Evolutionary conservation across 257 asterid genomes (phyloP).

Genomic region (Nemophila menziesii): DNA sequence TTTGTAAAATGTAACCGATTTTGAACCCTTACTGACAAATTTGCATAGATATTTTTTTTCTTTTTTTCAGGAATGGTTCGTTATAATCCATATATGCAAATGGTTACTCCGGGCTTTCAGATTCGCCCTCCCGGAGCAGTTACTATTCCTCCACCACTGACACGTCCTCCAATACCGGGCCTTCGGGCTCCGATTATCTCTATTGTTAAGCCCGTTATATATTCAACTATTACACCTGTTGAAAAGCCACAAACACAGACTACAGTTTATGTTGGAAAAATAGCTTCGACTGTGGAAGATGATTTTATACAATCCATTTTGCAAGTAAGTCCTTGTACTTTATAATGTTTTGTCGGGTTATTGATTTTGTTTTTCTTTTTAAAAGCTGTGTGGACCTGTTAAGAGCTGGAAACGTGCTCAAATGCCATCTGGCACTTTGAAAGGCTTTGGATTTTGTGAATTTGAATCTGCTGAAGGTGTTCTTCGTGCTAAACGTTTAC

Average conservation of each 20-base stretch:
- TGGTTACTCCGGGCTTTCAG: constrained; percentile 58
- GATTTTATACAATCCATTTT: constrained; percentile 81
- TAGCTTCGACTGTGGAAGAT: constrained; percentile 79
- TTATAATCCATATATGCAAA: constrained; percentile 53
- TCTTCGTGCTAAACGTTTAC: constrained; percentile 80
- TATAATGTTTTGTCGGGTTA: background rate
- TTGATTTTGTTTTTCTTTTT: constrained; percentile 10
- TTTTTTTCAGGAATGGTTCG: constrained; percentile 73
- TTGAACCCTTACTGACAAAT: constrained; percentile 40
- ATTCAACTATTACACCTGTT: constrained; percentile 26
- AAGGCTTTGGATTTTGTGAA: constrained; percentile 92
- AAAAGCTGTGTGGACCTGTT: constrained; percentile 90
- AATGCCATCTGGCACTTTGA: constrained; percentile 80
- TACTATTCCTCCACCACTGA: constrained; percentile 55
- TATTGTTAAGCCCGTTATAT: constrained; percentile 42
- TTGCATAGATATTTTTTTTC: constrained; percentile 59
- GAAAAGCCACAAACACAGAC: constrained; percentile 95
- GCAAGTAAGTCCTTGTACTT: constrained; percentile 38
- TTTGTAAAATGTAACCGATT: constrained; percentile 6
- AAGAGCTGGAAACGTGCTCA: constrained; percentile 98
- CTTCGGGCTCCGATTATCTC: constrained; percentile 59
- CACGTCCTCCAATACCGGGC: constrained; percentile 66
- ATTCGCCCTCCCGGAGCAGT: constrained; percentile 45
- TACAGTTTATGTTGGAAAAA: constrained; percentile 85
- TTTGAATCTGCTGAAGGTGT: constrained; percentile 97